Base-by-base conservation (phyloP, 2,329 filamentous ascomycete genomes). In the Alternaria arborescens region DNA sequence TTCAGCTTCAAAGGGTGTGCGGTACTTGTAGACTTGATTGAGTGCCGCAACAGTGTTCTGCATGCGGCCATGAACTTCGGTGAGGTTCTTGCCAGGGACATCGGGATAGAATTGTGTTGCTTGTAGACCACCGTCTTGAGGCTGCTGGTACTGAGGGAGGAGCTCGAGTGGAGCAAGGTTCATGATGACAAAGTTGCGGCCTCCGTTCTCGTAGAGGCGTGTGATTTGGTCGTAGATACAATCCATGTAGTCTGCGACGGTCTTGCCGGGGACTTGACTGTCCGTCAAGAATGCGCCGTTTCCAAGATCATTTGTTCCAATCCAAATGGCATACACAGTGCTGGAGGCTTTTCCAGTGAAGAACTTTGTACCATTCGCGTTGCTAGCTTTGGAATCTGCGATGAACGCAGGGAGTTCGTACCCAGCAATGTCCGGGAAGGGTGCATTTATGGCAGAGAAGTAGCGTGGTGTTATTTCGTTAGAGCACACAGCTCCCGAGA, bases 241-340 rank as follows among this genome's bases (percentile, higher is more conserved):
- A 63, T 89, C 85, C 3, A 88, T 83, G 71, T 89, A 93, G 71
- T 89, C 84, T 1, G 83, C 80, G 6, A 93, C 83, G 2, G 86
- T 89, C 24, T 87, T 88, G 12, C 84, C 85, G 0, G 80, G 68
- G 5, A 84, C 77, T 72, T 92, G 88, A 24, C 82, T 83, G 71
- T 92, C 89, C 5, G 84, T 87, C 32, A 94, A 75, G 71, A 93
- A 90, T 8, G 85, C 89, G 52, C 83, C 78, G 58, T 82, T 83
- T 22, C 91, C 91, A 10, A 94, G 81, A 71, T 95, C 91, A 72
- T 94, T 94, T 24, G 91, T 93, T 3, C 91, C 91, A 69, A 94
- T 93, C 90, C 90, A 94, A 52, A 94, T 85, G 1, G 87, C 84
- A 71, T 93, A 94, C 3, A 92, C 87, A 0, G 90, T 92, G 64